Conservation (phyloP, 257 asterid genomes). For the Solanum pinnatisectum region DNA sequence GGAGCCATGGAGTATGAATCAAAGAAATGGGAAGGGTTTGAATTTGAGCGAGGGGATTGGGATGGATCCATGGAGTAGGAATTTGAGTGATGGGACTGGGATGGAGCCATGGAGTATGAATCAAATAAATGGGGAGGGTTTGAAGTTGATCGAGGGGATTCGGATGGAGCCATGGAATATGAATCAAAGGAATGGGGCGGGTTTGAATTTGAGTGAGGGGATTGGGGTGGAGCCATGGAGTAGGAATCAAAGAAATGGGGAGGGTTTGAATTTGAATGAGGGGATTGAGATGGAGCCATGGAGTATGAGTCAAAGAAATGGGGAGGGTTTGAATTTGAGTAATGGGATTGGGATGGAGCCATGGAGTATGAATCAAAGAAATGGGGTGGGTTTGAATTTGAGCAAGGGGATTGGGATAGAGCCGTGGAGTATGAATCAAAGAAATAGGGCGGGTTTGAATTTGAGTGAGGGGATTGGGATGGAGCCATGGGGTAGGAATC, state of each 20-base stretch:
- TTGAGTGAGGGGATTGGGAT: neutral
- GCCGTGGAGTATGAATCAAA: neutral
- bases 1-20: slow-evolving; percentile 13
- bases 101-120: slow-evolving; percentile 2
- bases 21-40: neutral
- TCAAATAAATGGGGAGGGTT: neutral
- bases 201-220: neutral
- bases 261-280: neutral
- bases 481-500: slow-evolving; percentile 1
- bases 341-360: slow-evolving; percentile 23
- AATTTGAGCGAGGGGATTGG: neutral
- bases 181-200: neutral
- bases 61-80: slow-evolving; percentile 5
- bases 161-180: slow-evolving; percentile 20
- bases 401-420: slow-evolving; percentile 16
- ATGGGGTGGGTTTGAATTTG: neutral
- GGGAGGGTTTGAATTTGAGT: neutral
- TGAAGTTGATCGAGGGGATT: neutral
- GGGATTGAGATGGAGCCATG: slow-evolving; percentile 1
- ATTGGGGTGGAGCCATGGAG: slow-evolving; percentile 17
- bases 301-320: neutral
- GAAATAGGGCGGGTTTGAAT: neutral
- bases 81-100: neutral
- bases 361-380: neutral
- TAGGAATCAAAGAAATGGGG: neutral